phyloP scores from a whole-genome alignment of 148 eudicot genomes.

The Spergularia bocconei region DNA sequence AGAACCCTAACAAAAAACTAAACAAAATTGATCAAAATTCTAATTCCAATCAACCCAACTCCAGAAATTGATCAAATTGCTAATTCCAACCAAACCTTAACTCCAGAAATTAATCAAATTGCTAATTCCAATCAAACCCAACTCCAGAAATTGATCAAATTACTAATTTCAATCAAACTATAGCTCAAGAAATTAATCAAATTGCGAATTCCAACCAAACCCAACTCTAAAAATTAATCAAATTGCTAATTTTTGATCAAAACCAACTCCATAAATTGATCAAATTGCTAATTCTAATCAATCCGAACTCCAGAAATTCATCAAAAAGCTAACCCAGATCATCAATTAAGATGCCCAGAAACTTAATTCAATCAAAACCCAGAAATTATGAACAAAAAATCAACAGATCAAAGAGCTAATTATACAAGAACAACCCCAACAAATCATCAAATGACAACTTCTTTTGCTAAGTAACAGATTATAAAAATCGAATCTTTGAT shows the following conservation, averaged over 20 bases:
- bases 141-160: background rate
- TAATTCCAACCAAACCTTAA: background rate
- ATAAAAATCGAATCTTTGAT: slow-evolving; percentile 1
- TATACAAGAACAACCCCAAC: background rate
- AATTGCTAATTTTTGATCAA: no score
- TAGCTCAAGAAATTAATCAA: background rate
- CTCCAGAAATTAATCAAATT: background rate
- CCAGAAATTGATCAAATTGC: background rate
- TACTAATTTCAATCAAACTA: background rate
- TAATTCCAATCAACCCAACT: background rate
- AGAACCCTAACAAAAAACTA: no score
- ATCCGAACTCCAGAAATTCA: no score
- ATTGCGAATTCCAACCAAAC: background rate
- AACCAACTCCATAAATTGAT: no score
- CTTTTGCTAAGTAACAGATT: background rate
- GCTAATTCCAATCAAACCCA: background rate
- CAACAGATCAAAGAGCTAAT: slow-evolving; percentile 15
- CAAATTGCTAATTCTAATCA: no score
- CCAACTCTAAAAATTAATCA: background rate
- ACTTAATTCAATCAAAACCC: no score
- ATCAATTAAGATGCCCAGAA: no score
- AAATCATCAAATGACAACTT: background rate
- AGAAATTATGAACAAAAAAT: background rate
- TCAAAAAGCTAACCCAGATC: no score
- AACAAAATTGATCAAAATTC: background rate